Conservation (phyloP, 208 protist species). For the Trypanosoma mega region DNA sequence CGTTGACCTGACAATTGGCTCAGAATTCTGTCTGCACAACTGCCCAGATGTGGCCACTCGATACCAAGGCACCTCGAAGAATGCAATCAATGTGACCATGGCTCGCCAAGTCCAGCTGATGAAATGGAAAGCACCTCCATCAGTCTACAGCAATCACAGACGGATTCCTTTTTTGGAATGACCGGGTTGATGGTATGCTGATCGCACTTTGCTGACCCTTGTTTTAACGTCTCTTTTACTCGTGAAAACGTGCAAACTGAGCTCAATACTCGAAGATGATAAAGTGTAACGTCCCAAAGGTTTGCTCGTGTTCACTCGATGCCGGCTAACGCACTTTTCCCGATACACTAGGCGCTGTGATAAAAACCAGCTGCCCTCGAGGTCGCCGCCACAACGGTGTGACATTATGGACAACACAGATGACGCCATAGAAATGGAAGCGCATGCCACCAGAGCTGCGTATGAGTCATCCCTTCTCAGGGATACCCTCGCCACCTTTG, state of each 20-base stretch:
- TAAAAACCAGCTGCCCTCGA: not conserved
- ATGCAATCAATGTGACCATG: not conserved
- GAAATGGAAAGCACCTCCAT: not conserved
- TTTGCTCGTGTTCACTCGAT: not conserved
- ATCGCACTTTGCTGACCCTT: not conserved
- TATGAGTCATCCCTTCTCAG: not conserved
- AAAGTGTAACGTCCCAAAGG: not conserved
- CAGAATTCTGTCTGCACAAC: not conserved
- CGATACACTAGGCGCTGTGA: not conserved
- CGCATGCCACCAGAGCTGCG: not conserved
- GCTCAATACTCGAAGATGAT: not conserved
- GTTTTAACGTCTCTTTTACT: not conserved
- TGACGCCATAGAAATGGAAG: not conserved
- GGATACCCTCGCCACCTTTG: not conserved
- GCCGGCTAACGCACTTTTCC: not conserved
- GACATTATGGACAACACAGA: not conserved
- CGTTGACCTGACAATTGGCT: not conserved
- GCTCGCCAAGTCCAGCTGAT: not conserved
- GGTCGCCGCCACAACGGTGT: not conserved
- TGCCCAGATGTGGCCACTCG: not conserved
- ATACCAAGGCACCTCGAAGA: not conserved
- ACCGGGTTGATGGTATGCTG: not conserved
- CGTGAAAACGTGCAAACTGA: not conserved
- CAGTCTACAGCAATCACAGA: not conserved
- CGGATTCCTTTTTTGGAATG: not conserved